Conservation (phyloP, 768 basidiomycete genomes). For the Austroboletus festivus region DNA sequence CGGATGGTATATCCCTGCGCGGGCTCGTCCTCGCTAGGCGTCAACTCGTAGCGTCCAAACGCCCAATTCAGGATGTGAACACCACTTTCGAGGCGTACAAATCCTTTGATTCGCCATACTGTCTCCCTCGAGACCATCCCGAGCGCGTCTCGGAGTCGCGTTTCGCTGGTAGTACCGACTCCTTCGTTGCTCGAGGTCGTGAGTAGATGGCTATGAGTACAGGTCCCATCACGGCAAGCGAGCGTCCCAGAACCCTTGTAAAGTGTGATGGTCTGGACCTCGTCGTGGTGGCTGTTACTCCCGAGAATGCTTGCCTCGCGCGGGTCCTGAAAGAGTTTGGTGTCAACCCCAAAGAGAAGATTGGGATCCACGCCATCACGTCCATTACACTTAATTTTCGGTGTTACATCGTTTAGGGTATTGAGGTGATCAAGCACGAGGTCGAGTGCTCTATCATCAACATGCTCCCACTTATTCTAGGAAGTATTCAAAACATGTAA, state of each 20-base stretch:
- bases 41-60: constrained; percentile 79
- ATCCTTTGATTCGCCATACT: constrained; percentile 86
- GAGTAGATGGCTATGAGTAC: constrained; percentile 1
- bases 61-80: constrained; percentile 85
- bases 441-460: constrained; percentile 76
- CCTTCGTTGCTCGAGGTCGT: constrained; percentile 4
- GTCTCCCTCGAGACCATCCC: constrained; percentile 57
- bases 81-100: constrained; percentile 51
- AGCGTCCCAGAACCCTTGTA: constrained; percentile 39
- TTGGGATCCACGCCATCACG: constrained; percentile 68
- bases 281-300: constrained; percentile 60
- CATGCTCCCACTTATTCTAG: constrained; percentile 89
- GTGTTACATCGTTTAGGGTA: constrained; percentile 87
- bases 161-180: constrained; percentile 33
- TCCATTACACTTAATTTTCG: constrained; percentile 70
- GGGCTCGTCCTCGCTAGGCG: constrained; percentile 33
- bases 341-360: constrained; percentile 86
- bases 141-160: constrained; percentile 46
- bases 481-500: neutral
- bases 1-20: constrained; percentile 40
- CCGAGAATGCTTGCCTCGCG: neutral
- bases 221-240: constrained; percentile 15
- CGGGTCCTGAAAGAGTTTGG: constrained; percentile 59
- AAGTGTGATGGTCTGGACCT: constrained; percentile 80
- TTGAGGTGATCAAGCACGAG: constrained; percentile 81